These are phyloP conservation scores for Pyrus communis DNA, from an alignment of 306 rosid species.

Conservation along the genomic window DNA sequence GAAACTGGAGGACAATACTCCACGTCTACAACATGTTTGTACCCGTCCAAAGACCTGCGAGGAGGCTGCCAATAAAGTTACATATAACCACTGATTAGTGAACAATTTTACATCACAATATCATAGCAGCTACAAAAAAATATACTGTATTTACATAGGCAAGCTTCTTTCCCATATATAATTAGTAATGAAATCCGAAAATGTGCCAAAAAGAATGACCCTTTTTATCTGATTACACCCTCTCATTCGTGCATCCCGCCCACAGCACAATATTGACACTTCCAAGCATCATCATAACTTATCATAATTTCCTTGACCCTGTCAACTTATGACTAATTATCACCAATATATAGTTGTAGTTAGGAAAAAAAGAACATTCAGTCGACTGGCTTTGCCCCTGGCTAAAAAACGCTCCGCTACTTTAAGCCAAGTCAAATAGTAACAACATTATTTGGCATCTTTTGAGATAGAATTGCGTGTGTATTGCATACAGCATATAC, in stretches of 20 bases:
- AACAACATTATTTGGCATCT: too few species aligned
- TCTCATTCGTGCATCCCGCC: neutral
- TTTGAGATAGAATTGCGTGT: too few species aligned
- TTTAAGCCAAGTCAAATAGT: neutral
- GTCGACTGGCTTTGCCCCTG: neutral
- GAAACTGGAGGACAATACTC: slow-evolving; percentile 68
- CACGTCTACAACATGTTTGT: slow-evolving; percentile 84
- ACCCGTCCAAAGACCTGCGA: slow-evolving; percentile 75
- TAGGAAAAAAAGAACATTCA: neutral
- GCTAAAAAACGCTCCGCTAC: neutral
- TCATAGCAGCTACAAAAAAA: neutral
- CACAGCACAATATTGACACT: neutral
- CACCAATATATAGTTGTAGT: too few species aligned
- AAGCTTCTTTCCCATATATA: neutral
- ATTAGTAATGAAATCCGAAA: neutral
- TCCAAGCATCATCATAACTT: neutral
- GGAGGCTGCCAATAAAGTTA: slow-evolving; percentile 53
- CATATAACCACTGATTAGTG: too few species aligned
- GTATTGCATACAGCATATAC: neutral
- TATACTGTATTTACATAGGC: neutral
- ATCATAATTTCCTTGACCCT: neutral
- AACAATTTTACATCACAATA: neutral
- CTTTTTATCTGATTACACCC: neutral
- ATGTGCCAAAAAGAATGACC: neutral
- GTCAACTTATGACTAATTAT: neutral